Evolutionary conservation across 331 rosid species (phyloP).

Genomic region (Ulmus americana): DNA sequence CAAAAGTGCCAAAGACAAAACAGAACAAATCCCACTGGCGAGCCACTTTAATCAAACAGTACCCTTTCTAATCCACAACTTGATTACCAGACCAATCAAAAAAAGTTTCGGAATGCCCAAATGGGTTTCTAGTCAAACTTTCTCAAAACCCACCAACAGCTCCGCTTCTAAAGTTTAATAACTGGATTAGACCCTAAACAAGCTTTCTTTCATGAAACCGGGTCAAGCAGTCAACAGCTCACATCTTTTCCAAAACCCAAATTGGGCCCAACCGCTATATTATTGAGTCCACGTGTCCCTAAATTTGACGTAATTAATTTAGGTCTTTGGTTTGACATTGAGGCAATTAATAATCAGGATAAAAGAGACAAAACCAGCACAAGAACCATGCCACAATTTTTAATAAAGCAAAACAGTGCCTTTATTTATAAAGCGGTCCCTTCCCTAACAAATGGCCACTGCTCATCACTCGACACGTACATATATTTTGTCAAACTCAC

Average conservation of each 20-base stretch:
- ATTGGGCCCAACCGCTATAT: constrained; percentile 25
- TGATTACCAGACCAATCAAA: neutral
- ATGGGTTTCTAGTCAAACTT: neutral
- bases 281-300: constrained; percentile 59
- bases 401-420: constrained; percentile 25
- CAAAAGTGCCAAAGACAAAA: neutral
- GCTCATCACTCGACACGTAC: constrained; percentile 35
- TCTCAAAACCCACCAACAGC: neutral
- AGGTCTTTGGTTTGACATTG: constrained; percentile 12
- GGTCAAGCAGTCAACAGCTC: constrained; percentile 21
- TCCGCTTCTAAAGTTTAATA: neutral
- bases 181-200: constrained; percentile 14
- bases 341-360: constrained; percentile 9
- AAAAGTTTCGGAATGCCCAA: neutral
- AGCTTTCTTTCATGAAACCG: neutral
- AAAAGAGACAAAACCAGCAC: constrained; percentile 33
- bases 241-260: neutral
- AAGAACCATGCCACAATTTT: constrained; percentile 50
- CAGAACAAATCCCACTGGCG: neutral
- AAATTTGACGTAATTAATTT: constrained; percentile 39
- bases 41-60: too few species aligned
- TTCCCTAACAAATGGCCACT: constrained; percentile 19
- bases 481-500: constrained; percentile 32
- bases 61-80: too few species aligned
- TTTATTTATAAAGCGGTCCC: constrained; percentile 29